Conservation (phyloP, 306 rosid species). For the Gillenia trifoliata region DNA sequence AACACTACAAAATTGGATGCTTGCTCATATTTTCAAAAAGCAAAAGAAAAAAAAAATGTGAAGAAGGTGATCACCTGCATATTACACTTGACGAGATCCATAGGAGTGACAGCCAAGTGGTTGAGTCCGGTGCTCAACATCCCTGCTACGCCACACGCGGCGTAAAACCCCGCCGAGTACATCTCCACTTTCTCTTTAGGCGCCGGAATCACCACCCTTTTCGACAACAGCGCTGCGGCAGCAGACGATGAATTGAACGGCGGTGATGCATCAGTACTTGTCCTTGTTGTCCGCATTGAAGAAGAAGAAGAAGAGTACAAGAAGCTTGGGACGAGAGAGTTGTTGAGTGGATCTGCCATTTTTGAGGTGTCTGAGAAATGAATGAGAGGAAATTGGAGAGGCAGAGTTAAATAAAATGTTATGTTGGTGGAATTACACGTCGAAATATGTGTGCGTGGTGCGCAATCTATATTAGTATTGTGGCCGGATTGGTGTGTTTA, state of each 20-base stretch:
- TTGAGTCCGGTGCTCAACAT: constrained; percentile 53
- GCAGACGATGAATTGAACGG: constrained; percentile 6
- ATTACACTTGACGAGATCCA: constrained; percentile 79
- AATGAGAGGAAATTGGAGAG: neutral
- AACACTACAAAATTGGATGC: neutral
- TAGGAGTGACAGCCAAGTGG: constrained; percentile 73
- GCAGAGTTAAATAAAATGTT: too few relatives aligned
- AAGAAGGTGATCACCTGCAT: constrained; percentile 55
- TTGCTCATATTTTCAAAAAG: neutral
- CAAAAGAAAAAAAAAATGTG: neutral
- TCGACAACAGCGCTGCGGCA: neutral
- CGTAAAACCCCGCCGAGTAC: constrained; percentile 64
- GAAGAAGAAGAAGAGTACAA: constrained; percentile 41
- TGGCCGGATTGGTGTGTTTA: neutral
- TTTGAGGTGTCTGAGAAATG: neutral
- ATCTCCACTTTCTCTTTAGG: constrained; percentile 46
- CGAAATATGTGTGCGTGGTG: neutral
- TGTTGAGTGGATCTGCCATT: neutral
- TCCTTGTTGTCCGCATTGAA: neutral
- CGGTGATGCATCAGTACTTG: neutral
- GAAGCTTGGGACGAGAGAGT: constrained; percentile 50
- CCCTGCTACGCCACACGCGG: constrained; percentile 52
- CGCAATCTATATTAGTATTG: neutral
- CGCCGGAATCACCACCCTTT: constrained; percentile 35
- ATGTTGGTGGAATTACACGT: neutral